These are phyloP conservation scores for Triticum urartu DNA, from an alignment of 176 grass and related monocot genomes.

Conservation along the genomic window DNA sequence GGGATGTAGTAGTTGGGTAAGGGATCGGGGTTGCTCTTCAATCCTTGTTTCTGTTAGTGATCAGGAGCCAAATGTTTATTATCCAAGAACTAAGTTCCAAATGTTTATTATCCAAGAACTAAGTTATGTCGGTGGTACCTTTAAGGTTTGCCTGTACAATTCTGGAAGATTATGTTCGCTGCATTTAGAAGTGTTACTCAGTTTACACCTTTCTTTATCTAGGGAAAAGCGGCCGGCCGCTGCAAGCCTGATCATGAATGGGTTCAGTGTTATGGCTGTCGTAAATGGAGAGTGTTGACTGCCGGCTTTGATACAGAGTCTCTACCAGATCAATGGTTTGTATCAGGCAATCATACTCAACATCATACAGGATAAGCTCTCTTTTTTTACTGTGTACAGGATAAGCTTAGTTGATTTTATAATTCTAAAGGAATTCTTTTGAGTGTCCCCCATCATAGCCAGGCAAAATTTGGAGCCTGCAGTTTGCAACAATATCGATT, in stretches of 20 bases:
- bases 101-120: background rate
- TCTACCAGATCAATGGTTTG: slow-evolving; percentile 69
- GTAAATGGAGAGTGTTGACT: slow-evolving; percentile 80
- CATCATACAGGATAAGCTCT: background rate
- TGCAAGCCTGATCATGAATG: slow-evolving; percentile 73
- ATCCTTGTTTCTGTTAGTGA: background rate
- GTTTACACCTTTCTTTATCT: slow-evolving; percentile 29
- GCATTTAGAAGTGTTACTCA: slow-evolving; percentile 10
- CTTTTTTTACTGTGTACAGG: background rate
- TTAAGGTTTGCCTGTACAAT: background rate
- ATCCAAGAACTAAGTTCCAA: background rate
- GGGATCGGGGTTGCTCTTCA: background rate
- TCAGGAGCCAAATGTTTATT: background rate
- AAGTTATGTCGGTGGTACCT: background rate
- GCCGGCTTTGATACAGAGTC: slow-evolving; percentile 40
- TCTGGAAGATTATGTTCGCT: slow-evolving; percentile 7
- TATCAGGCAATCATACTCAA: slow-evolving; percentile 21
- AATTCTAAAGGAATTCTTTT: background rate
- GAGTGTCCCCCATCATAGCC: background rate
- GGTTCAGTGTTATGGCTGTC: slow-evolving; percentile 83
- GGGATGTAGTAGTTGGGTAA: background rate
- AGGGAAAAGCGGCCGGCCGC: slow-evolving; percentile 48
- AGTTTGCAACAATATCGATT: background rate
- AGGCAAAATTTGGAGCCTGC: background rate
- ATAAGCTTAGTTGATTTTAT: slow-evolving; percentile 14